Conservation (phyloP, 2,329 filamentous ascomycete species). For the Penicillium corylophilum region DNA sequence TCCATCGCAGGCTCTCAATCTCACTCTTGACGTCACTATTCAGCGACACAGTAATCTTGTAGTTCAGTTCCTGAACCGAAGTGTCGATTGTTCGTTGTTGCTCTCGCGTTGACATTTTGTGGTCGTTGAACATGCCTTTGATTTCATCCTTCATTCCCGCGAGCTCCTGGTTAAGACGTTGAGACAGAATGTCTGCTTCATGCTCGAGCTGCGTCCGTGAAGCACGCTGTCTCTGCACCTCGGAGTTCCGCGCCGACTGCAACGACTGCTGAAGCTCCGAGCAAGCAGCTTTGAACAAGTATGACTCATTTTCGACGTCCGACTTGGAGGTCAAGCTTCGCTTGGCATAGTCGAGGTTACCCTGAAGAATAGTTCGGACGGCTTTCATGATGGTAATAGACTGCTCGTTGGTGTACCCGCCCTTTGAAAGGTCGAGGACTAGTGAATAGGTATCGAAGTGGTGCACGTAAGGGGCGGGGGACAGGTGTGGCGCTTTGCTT, state of each 20-base stretch:
- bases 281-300: conserved; percentile 91
- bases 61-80: conserved; percentile 90
- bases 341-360: conserved; percentile 79
- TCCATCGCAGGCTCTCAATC: conserved; percentile 88
- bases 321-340: conserved; percentile 81
- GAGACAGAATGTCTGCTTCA: conserved; percentile 88
- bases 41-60: conserved; percentile 88
- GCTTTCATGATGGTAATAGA: conserved; percentile 90
- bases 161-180: conserved; percentile 81
- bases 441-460: conserved; percentile 95
- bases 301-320: conserved; percentile 91
- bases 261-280: conserved; percentile 88
- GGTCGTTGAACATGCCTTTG: conserved; percentile 94
- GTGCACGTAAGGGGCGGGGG: conserved; percentile 80
- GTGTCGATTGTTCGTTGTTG: conserved; percentile 84
- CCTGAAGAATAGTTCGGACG: conserved; percentile 71
- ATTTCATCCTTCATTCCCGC: conserved; percentile 80
- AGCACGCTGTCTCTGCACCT: conserved; percentile 77
- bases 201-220: conserved; percentile 86
- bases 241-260: conserved; percentile 69
- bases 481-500: conserved; percentile 59
- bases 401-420: conserved; percentile 71
- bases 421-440: conserved; percentile 72
- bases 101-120: conserved; percentile 86
- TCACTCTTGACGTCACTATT: conserved; percentile 90